Conservation (phyloP, 169 alveolate species). For the Cystoisospora suis region DNA sequence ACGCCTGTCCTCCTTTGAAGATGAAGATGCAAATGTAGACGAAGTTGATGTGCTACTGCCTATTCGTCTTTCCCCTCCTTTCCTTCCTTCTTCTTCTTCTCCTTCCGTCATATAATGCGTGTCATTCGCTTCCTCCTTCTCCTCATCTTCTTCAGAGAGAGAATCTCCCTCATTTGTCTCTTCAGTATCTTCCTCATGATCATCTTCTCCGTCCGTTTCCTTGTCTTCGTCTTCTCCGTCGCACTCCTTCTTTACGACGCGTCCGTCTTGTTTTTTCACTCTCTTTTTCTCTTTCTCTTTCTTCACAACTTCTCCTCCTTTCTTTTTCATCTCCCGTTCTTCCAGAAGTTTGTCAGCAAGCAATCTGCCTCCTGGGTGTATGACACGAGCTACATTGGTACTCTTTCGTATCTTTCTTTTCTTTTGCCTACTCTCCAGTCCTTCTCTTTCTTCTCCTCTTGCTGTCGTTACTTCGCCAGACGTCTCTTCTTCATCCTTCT, state of each 20-base stretch:
- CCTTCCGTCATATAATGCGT: neutral
- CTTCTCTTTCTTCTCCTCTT: no score
- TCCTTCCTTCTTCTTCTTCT: neutral
- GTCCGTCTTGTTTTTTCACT: neutral
- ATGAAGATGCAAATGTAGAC: neutral
- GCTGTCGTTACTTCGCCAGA: constrained; percentile 4
- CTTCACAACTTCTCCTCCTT: no score
- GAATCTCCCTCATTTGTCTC: neutral
- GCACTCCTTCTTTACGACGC: no score
- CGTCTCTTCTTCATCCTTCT: neutral
- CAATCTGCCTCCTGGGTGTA: neutral
- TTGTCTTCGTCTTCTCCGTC: neutral
- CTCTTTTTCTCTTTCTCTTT: no score
- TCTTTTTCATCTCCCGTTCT: neutral
- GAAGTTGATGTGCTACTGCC: neutral
- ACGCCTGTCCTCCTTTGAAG: no score
- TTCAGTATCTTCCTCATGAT: neutral
- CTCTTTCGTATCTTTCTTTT: neutral
- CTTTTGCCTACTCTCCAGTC: neutral
- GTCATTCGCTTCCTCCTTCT: neutral
- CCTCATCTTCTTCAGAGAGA: neutral
- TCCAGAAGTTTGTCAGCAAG: neutral
- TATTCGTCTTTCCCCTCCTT: neutral
- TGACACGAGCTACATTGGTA: neutral
- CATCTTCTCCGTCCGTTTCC: neutral